Percentiles rank a stretch among this genome's conserved stretches.
These are phyloP conservation scores for Phytopythium helicoides DNA, from an alignment of 352 stramenopile species.

Conservation along the genomic window DNA sequence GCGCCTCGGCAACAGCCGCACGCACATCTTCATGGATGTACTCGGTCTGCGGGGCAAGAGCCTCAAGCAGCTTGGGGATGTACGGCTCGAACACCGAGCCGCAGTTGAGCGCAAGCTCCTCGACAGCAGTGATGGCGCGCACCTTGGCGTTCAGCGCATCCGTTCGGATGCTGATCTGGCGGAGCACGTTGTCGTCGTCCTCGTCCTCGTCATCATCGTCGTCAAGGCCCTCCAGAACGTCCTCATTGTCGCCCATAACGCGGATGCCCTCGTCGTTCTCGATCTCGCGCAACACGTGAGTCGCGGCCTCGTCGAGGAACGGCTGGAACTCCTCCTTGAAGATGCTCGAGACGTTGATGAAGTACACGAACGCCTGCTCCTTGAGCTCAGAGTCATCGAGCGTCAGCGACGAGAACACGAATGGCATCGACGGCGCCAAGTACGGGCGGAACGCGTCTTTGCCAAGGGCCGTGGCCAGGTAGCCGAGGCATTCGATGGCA, in stretches of 20 bases:
- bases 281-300: slow-evolving; percentile 64
- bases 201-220: slow-evolving; percentile 83
- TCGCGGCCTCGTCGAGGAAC: slow-evolving; percentile 85
- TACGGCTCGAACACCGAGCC: slow-evolving; percentile 76
- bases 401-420: slow-evolving; percentile 91
- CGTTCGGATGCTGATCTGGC: slow-evolving; percentile 86
- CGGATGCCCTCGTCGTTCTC: slow-evolving; percentile 78
- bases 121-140: slow-evolving; percentile 74
- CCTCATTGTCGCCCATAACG: slow-evolving; percentile 57
- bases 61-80: slow-evolving; percentile 81
- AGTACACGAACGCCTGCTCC: slow-evolving; percentile 97
- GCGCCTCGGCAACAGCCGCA: slow-evolving; percentile 71
- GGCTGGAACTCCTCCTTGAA: slow-evolving; percentile 97
- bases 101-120: slow-evolving; percentile 84
- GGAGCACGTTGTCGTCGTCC: slow-evolving; percentile 60
- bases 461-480: slow-evolving; percentile 96
- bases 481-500: slow-evolving; percentile 97
- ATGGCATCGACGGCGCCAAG: slow-evolving; percentile 93
- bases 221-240: slow-evolving; percentile 64
- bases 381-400: slow-evolving; percentile 96
- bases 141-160: slow-evolving; percentile 86
- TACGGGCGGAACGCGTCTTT: slow-evolving; percentile 95
- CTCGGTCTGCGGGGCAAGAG: slow-evolving; percentile 72
- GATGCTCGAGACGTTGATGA: slow-evolving; percentile 98
- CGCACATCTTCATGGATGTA: slow-evolving; percentile 89